Evolutionary conservation across 352 stramenopile species (phyloP).

Genomic region (Phytopythium helicoides): DNA sequence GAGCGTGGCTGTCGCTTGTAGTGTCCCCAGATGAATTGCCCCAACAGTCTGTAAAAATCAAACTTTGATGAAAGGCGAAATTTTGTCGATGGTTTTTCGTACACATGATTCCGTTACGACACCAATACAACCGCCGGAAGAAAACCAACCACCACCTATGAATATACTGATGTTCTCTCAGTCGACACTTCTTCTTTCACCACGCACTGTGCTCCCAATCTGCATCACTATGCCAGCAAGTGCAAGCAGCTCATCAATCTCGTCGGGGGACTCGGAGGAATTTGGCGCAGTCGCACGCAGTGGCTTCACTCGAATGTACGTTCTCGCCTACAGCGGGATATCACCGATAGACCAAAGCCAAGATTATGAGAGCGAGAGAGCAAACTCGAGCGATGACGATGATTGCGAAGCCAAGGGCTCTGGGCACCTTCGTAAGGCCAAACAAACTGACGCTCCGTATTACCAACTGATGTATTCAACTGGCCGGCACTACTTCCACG

Average conservation of each 20-base stretch:
- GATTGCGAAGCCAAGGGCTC: constrained; percentile 14
- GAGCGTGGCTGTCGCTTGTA: too few species aligned
- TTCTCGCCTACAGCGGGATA: constrained; percentile 30
- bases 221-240: constrained; percentile 10
- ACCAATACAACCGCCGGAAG: too few species aligned
- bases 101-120: too few species aligned
- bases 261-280: constrained; percentile 54
- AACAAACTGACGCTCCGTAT: constrained; percentile 13
- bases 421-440: not conserved
- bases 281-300: constrained; percentile 49
- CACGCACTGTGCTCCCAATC: too few species aligned
- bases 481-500: constrained; percentile 60
- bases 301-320: constrained; percentile 68
- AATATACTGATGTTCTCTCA: not conserved
- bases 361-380: constrained; percentile 20
- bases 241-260: constrained; percentile 28
- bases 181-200: too few species aligned
- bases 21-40: too few species aligned
- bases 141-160: not conserved
- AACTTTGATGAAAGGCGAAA: too few species aligned
- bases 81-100: too few species aligned
- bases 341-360: constrained; percentile 21
- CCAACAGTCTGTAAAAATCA: too few species aligned
- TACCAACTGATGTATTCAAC: constrained; percentile 49
- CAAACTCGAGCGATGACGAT: not conserved